Conservation (phyloP, 2,329 filamentous ascomycete species). For the Sporothrix mexicana region DNA sequence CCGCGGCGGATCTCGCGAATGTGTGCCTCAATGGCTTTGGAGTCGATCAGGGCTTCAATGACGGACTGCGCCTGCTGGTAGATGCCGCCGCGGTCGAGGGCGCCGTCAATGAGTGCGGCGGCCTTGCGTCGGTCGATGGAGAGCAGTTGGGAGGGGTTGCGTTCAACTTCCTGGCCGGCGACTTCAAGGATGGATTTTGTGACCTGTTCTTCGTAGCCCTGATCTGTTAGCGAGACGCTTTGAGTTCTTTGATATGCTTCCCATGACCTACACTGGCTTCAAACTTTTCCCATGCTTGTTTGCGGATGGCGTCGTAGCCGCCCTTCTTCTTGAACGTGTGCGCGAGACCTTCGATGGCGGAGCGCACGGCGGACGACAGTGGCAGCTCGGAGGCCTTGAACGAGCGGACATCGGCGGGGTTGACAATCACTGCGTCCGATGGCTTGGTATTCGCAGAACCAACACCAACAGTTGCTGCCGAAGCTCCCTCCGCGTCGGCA, state of each 20-base stretch:
- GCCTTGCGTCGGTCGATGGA: conserved; percentile 76
- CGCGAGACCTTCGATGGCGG: conserved; percentile 75
- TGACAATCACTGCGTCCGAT: not conserved
- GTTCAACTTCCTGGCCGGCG: conserved; percentile 75
- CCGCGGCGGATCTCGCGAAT: conserved; percentile 70
- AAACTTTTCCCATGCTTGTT: conserved; percentile 77
- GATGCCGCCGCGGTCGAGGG: conserved; percentile 75
- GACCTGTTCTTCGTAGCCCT: conserved; percentile 74
- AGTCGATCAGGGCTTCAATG: conserved; percentile 71
- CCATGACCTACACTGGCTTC: conserved; percentile 64
- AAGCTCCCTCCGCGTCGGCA: not conserved
- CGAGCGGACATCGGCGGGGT: conserved; percentile 12
- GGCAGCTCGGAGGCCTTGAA: conserved; percentile 78
- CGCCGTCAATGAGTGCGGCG: conserved; percentile 76
- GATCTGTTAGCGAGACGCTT: not conserved
- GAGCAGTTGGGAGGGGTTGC: conserved; percentile 72
- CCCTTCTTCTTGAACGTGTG: conserved; percentile 87
- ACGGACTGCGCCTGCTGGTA: conserved; percentile 74
- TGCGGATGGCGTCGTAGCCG: conserved; percentile 78
- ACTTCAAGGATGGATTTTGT: conserved; percentile 70
- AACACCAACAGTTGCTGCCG: not conserved
- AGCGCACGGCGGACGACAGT: conserved; percentile 72
- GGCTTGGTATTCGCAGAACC: not conserved
- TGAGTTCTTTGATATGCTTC: conserved; percentile 53
- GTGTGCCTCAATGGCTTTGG: conserved; percentile 69